Evolutionary conservation across 1,284 basidiomycete genomes (phyloP).

Genomic region (Cutaneotrichosporon arboriforme): DNA sequence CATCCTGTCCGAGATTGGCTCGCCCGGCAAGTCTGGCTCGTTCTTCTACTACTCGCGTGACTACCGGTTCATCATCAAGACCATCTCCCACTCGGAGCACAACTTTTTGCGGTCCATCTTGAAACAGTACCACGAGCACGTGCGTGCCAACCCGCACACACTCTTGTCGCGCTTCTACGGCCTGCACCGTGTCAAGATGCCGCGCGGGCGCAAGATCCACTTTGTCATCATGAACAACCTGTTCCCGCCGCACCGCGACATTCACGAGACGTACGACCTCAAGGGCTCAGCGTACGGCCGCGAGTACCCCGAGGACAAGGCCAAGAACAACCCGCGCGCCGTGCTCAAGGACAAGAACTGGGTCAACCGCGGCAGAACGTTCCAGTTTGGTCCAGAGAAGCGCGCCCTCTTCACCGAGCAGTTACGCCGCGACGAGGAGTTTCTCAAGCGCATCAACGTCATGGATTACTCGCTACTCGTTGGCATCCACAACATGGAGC

Average conservation of each 20-base stretch:
- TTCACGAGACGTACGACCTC: constrained; percentile 96
- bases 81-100: constrained; percentile 90
- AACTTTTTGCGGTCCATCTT: constrained; percentile 85
- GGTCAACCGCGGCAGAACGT: constrained; percentile 70
- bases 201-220: constrained; percentile 89
- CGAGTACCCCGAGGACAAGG: constrained; percentile 80
- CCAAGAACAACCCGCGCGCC: constrained; percentile 70
- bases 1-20: constrained; percentile 96
- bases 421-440: constrained; percentile 75
- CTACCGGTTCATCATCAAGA: constrained; percentile 99
- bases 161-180: constrained; percentile 92
- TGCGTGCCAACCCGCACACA: constrained; percentile 88
- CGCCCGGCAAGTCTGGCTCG: constrained; percentile 94
- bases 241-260: constrained; percentile 93
- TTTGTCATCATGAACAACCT: constrained; percentile 99
- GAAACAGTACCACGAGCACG: constrained; percentile 78
- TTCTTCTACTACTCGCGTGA: constrained; percentile 99
- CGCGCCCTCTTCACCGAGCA: constrained; percentile 83
- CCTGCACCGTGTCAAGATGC: constrained; percentile 92
- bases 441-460: constrained; percentile 74
- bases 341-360: constrained; percentile 96
- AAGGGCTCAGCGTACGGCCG: constrained; percentile 91
- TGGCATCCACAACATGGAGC: constrained; percentile 84
- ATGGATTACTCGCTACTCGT: constrained; percentile 97
- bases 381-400: constrained; percentile 93